Evolutionary conservation across 2,329 filamentous ascomycete genomes (phyloP), one percentile per base, ranked within the genome.

Genomic region (Talaromyces sp.): DNA sequence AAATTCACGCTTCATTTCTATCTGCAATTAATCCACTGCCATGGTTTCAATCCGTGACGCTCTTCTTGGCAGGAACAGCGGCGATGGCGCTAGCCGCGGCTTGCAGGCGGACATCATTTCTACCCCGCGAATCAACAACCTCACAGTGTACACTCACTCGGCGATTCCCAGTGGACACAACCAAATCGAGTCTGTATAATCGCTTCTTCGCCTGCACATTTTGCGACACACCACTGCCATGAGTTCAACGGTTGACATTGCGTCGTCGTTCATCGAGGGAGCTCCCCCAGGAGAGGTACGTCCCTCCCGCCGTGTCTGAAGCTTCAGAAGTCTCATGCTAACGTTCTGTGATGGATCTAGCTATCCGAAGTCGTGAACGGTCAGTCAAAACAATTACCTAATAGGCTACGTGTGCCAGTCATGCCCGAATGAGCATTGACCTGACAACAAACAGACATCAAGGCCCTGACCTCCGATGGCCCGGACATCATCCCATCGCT

Each of bases 271-370:
- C 76, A 88, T 99, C 66, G 88, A 96, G 80, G 91, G 91, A 72
- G 92, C 95, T 70, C 95, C 95, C 54, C 95, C 95, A 24, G 95
- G 95, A 81, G 95, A 99, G 89, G 93, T 96, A 85, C 56, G 52
- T 43, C 60, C 26, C 53, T 43, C 60, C 26, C 53, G 43, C 13
- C 24, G 11, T 38, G 26, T 56, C 27, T 55, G 6, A 24, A 55
- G 56, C 49, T 41, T 58, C 11, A n/a, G 11, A 26, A n/a, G n/a
- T 38, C n/a, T 21, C 43, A 46, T 56, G 52, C 51, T 59, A 49
- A 59, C 51, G 21, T 13, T 31, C 17, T n/a, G 24, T 9, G 13
- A 17, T 26, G 49, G 17, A 29, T 19, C 17, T 7, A 49, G 26
- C 38, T 43, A 14, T 17, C 55, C 31, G 49, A 52, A 52, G 49